Conservation (phyloP, 2,329 filamentous ascomycete genomes). For the Fusarium sp. region DNA sequence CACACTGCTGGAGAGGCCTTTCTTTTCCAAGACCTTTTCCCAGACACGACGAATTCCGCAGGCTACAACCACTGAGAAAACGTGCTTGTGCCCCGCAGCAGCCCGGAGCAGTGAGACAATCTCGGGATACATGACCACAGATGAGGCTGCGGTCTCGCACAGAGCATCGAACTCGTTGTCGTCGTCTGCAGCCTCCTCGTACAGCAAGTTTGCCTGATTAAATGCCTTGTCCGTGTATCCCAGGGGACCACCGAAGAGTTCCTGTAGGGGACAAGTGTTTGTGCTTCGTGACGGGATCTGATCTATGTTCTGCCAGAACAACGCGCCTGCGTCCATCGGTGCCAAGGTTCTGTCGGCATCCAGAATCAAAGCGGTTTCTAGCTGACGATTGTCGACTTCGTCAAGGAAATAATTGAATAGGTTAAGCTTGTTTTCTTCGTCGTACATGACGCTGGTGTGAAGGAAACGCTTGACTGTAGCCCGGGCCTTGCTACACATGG, state of each 20-base stretch:
- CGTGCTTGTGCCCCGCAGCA: slow-evolving; percentile 44
- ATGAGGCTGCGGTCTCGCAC: slow-evolving; percentile 58
- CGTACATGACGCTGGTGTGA: too few relatives aligned
- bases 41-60: slow-evolving; percentile 34
- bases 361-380: slow-evolving; percentile 56
- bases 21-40: slow-evolving; percentile 59
- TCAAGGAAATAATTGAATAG: too few relatives aligned
- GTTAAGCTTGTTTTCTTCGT: too few relatives aligned
- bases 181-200: slow-evolving; percentile 55
- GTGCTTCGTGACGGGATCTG: not conserved
- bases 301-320: slow-evolving; percentile 57
- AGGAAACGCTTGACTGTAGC: too few relatives aligned
- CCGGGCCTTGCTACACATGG: slow-evolving; percentile 42
- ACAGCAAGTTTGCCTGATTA: slow-evolving; percentile 50
- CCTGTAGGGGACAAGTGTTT: too few relatives aligned
- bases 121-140: not conserved
- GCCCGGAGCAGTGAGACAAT: slow-evolving; percentile 42
- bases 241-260: too few relatives aligned
- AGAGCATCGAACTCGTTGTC: slow-evolving; percentile 52
- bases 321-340: slow-evolving; percentile 55
- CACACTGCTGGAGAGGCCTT: slow-evolving; percentile 53
- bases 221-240: too few relatives aligned
- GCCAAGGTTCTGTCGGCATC: slow-evolving; percentile 66
- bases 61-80: slow-evolving; percentile 50
- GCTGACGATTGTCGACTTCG: too few relatives aligned